Conservation (phyloP, 2,329 filamentous ascomycete genomes). For the Didymella pinodella region DNA sequence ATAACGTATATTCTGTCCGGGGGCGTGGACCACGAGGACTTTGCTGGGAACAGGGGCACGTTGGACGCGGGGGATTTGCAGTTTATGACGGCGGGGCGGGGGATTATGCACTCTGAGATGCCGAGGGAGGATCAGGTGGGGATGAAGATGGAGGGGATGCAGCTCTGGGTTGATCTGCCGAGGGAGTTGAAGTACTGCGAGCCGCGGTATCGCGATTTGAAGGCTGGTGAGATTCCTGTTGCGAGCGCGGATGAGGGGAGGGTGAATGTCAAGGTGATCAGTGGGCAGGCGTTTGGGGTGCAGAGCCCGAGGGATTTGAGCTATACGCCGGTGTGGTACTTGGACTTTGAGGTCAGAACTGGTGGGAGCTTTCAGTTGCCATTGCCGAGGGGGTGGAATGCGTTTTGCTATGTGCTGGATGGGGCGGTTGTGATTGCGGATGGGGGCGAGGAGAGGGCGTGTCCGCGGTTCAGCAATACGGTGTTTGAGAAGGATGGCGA, state of each 20-base stretch:
- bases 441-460: neutral
- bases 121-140: neutral
- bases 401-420: neutral
- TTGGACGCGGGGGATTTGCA: neutral
- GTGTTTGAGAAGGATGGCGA: neutral
- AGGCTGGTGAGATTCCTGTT: neutral
- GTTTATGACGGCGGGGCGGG: neutral
- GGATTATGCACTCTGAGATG: neutral
- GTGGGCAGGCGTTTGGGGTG: neutral
- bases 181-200: neutral
- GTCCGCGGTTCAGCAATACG: neutral
- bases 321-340: neutral
- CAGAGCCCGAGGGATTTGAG: neutral
- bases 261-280: neutral
- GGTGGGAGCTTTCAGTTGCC: neutral
- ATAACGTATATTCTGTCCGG: neutral
- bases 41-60: neutral
- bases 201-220: neutral
- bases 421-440: neutral
- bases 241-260: neutral
- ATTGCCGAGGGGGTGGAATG: neutral
- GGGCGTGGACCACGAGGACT: neutral
- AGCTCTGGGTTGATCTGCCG: neutral
- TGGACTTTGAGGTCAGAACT: neutral
- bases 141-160: neutral